A percentile compares a stretch with the other conserved stretches of the same genome.
These are phyloP conservation scores for Nigrospora osmanthi DNA, from an alignment of 2,329 filamentous ascomycete species.

Conservation along the genomic window DNA sequence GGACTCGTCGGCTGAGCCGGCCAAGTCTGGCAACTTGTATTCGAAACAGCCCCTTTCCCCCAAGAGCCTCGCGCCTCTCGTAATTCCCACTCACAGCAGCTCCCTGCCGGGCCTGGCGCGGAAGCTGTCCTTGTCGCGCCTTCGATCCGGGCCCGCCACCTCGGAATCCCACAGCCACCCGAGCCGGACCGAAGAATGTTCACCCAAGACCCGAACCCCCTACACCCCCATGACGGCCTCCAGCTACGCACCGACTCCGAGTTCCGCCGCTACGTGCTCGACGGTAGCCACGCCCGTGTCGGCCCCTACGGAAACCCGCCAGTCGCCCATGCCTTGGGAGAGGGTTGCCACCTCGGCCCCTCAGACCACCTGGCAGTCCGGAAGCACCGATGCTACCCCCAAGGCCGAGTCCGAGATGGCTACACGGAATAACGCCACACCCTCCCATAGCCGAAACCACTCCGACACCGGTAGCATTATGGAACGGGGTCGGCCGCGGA, in stretches of 20 bases:
- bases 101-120: constrained; percentile 22
- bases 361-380: constrained; percentile 18
- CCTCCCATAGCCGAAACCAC: constrained; percentile 39
- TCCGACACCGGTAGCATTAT: constrained; percentile 53
- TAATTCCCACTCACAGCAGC: constrained; percentile 39
- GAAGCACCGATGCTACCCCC: constrained; percentile 16
- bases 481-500: constrained; percentile 54
- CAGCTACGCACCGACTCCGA: constrained; percentile 31
- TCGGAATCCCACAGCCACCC: constrained; percentile 31
- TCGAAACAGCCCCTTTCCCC: constrained; percentile 37
- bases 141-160: constrained; percentile 35
- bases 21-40: background rate
- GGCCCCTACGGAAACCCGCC: constrained; percentile 34
- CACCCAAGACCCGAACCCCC: constrained; percentile 32
- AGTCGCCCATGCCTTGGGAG: constrained; percentile 38
- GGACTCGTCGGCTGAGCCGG: too few species aligned
- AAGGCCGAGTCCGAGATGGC: constrained; percentile 21
- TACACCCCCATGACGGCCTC: constrained; percentile 36
- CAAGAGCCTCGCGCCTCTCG: constrained; percentile 46
- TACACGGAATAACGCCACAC: constrained; percentile 7
- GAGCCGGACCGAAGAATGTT: constrained; percentile 35
- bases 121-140: constrained; percentile 34
- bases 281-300: constrained; percentile 42
- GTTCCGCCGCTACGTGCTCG: constrained; percentile 32
- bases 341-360: constrained; percentile 15